A percentile compares a stretch with the other conserved stretches of the same genome.
phyloP scores from a whole-genome alignment of 805 yeast genomes.

The Geotrichum ghanense region DNA sequence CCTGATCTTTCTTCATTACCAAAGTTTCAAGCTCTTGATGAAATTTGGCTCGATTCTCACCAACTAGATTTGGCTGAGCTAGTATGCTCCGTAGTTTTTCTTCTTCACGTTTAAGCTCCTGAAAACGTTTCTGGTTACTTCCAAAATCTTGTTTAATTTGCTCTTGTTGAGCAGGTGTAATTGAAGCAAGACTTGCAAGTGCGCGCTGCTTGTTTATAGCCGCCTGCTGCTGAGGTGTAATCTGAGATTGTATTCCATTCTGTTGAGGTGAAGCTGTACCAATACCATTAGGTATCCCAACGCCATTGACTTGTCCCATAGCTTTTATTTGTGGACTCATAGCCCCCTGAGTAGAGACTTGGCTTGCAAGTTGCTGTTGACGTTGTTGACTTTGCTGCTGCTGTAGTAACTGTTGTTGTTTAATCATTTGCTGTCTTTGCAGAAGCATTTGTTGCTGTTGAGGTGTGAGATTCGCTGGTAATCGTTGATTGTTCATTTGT shows the following conservation, averaged over 20 bases:
- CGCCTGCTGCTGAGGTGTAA: neutral
- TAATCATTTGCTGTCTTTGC: neutral
- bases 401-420: neutral
- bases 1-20: neutral
- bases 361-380: neutral
- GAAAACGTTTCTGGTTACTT: neutral
- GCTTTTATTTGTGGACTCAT: too few relatives aligned
- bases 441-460: neutral
- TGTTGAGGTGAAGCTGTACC: neutral
- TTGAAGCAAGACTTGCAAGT: neutral
- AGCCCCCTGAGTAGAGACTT: too few relatives aligned
- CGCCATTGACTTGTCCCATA: too few relatives aligned
- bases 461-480: neutral
- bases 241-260: neutral
- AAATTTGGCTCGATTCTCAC: neutral
- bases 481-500: neutral
- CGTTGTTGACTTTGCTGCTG: neutral
- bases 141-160: neutral
- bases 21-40: neutral
- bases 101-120: neutral
- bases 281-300: neutral
- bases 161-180: neutral
- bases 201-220: neutral
- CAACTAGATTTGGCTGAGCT: neutral
- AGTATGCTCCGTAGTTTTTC: neutral